Evolutionary conservation across 1,139 yeast species (phyloP), one percentile per base, ranked within the genome.

Genomic region (Scheffersomyces illinoinensis): DNA sequence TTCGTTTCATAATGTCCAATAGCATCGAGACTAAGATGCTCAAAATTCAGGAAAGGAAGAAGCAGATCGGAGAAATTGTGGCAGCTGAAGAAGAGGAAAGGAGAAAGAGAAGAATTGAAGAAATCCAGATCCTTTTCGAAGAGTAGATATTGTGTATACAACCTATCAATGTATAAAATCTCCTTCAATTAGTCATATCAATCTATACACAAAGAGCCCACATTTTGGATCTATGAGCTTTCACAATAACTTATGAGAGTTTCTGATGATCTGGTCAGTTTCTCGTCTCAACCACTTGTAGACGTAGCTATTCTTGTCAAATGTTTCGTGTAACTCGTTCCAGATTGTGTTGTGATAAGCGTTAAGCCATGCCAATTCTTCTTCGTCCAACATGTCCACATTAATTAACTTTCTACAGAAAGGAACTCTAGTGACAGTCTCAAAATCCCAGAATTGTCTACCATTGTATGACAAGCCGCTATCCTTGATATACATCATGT

Each of bases 11-110:
- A 53, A 87, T 93, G 74, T 88, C 88, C 65, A 87, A 88, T 57
- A 86, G 95, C 58, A 91, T 95, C n/a, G 99, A 95, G 71, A 96
- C 89, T 60, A 87, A 93, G 66, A 93, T 95, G 95, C 76, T 95
- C 52, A 83, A 85, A 64, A 91, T 95, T 54, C 98, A 95, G 70
- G 97, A 92, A 62, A 78, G 93, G 54, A 93, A 93, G 70, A 85
- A 91, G 69, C 92, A 89, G 54, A 79, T 93, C 59, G 97, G 98
- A 4, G 96, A 90, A 62, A 92, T 93, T 0, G 88, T 92, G 52
- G 95, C 92, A 17, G 90, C 87, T 57, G 97, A 91, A 66, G 89
- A 85, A 57, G 93, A 89, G 65, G 89, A 87, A 63, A 82, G 91
- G 71, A 80, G 91, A 61, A 86, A 84, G 63, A 83, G 91, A 67